These are phyloP conservation scores for Rhizopogon roseolus DNA, from an alignment of 768 basidiomycete genomes.

Conservation along the genomic window DNA sequence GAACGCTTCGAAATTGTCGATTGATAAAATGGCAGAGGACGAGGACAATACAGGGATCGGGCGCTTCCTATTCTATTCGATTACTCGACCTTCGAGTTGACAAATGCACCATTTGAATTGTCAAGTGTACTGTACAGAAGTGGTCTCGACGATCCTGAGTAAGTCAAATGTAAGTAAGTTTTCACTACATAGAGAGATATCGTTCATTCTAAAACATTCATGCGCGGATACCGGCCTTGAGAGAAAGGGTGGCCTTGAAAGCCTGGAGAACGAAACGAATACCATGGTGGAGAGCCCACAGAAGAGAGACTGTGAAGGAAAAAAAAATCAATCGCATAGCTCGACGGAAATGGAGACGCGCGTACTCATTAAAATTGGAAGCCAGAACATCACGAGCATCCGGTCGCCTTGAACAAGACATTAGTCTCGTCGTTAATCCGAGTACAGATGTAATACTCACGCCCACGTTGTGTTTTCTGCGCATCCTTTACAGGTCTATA, in stretches of 20 bases:
- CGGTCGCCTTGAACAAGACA: constrained; percentile 55
- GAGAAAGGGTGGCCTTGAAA: constrained; percentile 42
- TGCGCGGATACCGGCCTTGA: constrained; percentile 37
- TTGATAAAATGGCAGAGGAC: too few relatives aligned
- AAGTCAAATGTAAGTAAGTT: neutral
- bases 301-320: constrained; percentile 43
- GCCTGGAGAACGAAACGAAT: constrained; percentile 47
- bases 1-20: too few relatives aligned
- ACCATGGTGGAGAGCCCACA: constrained; percentile 57
- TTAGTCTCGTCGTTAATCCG: neutral
- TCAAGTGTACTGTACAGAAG: neutral
- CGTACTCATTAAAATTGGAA: constrained; percentile 74
- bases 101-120: too few relatives aligned
- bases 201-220: constrained; percentile 7
- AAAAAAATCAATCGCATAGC: constrained; percentile 6
- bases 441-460: constrained; percentile 32
- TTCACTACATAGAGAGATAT: neutral
- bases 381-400: constrained; percentile 84
- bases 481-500: constrained; percentile 51
- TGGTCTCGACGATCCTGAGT: neutral
- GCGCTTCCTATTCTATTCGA: too few relatives aligned
- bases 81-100: too few relatives aligned
- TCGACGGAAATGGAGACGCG: constrained; percentile 24
- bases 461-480: constrained; percentile 58
- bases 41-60: too few relatives aligned